These are phyloP conservation scores for Nelumbo lutea DNA, from an alignment of 164 flowering plant species.

Conservation along the genomic window DNA sequence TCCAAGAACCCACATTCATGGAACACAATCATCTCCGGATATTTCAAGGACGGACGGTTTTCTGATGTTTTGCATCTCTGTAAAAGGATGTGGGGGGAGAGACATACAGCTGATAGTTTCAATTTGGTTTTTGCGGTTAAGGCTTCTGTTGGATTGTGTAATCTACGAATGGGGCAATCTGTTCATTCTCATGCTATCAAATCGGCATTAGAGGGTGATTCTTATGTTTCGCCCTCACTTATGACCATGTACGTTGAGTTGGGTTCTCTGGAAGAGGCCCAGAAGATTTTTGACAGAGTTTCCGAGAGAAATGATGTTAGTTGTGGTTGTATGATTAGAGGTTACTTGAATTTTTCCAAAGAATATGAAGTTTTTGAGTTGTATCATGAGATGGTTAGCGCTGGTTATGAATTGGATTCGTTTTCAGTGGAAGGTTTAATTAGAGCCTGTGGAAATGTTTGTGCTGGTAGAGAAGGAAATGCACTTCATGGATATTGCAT, in stretches of 20 bases:
- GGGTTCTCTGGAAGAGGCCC: slow-evolving; percentile 14
- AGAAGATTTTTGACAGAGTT: slow-evolving; percentile 11
- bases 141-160: slow-evolving; percentile 9
- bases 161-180: slow-evolving; percentile 6
- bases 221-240: slow-evolving; percentile 15
- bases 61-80: slow-evolving; percentile 9
- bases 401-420: slow-evolving; percentile 13
- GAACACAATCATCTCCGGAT: slow-evolving; percentile 24
- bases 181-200: slow-evolving; percentile 15
- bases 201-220: slow-evolving; percentile 10
- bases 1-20: slow-evolving; percentile 15
- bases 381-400: slow-evolving; percentile 7
- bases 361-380: slow-evolving; percentile 17
- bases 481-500: slow-evolving; percentile 22
- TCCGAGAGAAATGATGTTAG: slow-evolving; percentile 7
- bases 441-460: slow-evolving; percentile 16
- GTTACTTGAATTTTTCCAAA: slow-evolving; percentile 13
- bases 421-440: slow-evolving; percentile 9
- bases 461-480: slow-evolving; percentile 16
- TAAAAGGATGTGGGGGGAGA: slow-evolving; percentile 9
- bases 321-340: slow-evolving; percentile 19
- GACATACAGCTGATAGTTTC: slow-evolving; percentile 12
- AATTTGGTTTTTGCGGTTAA: slow-evolving; percentile 18
- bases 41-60: slow-evolving; percentile 4
- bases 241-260: slow-evolving; percentile 12